Evolutionary conservation across 1,284 basidiomycete species (phyloP), one percentile per base, ranked within the genome.

Genomic region (Apiotrichum sp.): DNA sequence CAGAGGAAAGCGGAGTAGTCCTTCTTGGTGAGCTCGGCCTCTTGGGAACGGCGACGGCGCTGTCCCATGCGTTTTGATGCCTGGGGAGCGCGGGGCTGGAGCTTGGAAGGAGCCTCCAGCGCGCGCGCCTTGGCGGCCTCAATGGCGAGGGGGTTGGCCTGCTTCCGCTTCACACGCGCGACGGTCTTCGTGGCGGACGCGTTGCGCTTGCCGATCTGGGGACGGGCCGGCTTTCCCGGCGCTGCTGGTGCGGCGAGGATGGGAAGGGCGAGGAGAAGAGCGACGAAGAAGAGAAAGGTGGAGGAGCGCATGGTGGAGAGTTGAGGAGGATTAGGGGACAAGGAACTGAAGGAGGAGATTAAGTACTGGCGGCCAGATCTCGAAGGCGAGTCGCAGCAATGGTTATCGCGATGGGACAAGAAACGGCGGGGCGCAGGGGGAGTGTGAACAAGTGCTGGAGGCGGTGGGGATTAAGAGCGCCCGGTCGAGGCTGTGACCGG

Each of bases 1-100:
- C 76, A 78, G 39, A 78, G 67, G 67, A 78, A 78, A 29, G 71
- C 65, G 10, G 71, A 73, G 62, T 76, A 78, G 55, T 78, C 75
- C 64, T 77, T 76, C 62, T 73, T 71, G 13, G 66, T 53, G 6
- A 63, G 64, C 31, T 29, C 47, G 3, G 47, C 10, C 35, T 31
- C 9, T 54, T 63, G 64, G 32, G 64, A 50, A 55, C 67, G 66
- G 40, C 59, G 59, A 3, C 62, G 64, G 16, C 70, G 65, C 51
- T 64, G 58, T 29, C 74, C 74, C 70, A 76, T 71, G 22, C 72
- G 69, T 41, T 66, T 65, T 0, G 73, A 71, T 0, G 69, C 65
- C 52, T 63, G 61, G 8, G 69, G 67, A 22, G 64, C 57, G 33
- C 73, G 67, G 22, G 71, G 66, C 52, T 69, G 67, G 14, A 71